Evolutionary conservation across 1,284 basidiomycete genomes (phyloP), one percentile per base, ranked within the genome.

Genomic region (Ustilago curta): DNA sequence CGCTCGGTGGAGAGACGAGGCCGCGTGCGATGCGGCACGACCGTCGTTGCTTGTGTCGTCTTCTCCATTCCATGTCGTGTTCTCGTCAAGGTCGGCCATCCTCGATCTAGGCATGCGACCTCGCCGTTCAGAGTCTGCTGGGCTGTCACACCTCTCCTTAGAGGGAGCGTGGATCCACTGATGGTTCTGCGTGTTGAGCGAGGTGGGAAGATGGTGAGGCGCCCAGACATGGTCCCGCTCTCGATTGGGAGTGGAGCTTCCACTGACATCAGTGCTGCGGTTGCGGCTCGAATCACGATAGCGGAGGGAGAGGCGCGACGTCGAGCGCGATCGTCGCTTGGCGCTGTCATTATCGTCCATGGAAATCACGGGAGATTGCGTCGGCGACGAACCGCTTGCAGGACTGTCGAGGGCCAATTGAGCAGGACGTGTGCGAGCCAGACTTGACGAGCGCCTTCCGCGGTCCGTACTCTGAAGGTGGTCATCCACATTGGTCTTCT

Each of bases 51-150:
- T 59, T 2, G 45, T 49, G 4, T 49, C 52, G 5, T 63, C 59
- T 8, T 75, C 72, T 9, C 63, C 72, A n/a, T 59, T 76, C 73
- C 73, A 76, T 0, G 61, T 76, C 16, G 69, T 64, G 59, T 76
- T 76, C 54, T 76, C 73, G 51, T 76, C 73, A 7, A 76, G 59
- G 42, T 76, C 73, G 3, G 67, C 73, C 73, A 76, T 76, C 18
- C 73, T 44, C 23, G 60, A 64, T 19, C 64, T 43, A 4, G 73
- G 59, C 53, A 67, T 29, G 14, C 67, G 68, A 11, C 73, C 68
- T 19, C 69, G 73, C 12, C 73, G 64, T 48, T 76, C 73, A 1
- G 73, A 76, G 0, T 76, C 73, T 12, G 68, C 64, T 5, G 73
- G 73, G 16, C 73, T 76, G 39, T 76, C 73, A 50, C 67, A 67